Evolutionary conservation across 2,329 filamentous ascomycete genomes (phyloP), one percentile per base, ranked within the genome.

Genomic region (Teratosphaeria destructans): DNA sequence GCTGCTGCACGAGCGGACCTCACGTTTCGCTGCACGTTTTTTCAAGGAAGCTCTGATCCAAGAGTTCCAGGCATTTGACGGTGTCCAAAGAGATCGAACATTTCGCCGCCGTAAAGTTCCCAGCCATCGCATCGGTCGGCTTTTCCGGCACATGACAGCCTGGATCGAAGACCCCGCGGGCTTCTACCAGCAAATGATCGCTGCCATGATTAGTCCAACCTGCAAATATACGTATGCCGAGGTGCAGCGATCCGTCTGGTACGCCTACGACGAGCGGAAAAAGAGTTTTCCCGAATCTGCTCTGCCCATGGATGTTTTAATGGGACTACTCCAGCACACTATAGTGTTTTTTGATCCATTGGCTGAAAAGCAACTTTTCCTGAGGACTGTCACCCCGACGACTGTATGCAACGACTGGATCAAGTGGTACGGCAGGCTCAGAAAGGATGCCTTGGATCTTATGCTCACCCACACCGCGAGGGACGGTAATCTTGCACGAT

Each of bases 401-500:
- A 23, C n/a, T 4, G 10, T 72, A 26, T 55, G 64, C 12, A 47
- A 62, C 4, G 68, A 71, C 55, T 72, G 69, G 70, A 58, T 61
- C 32, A 52, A 37, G n/a, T 60, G 61, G 57, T 57, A 71, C 56
- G 63, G 56, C 6, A 63, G 62, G 19, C 52, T 71, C 1, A 62
- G 57, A 55, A 52, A 54, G 8, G 57, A 60, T 10, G 64, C 62
- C 6, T 49, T 69, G 12, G 59, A 60, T 19, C 49, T 55, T 29
- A 55, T 71, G 3, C 61, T 70, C n/a, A 34, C 39, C 19, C 58
- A 64, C 59, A 73, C 73, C 62, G 73, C 76, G 3, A 62, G 68
- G 5, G 59, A 64, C 16, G 76, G 77, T 14, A 57, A 72, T 12
- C 64, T 66, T 2, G 66, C 69, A 23, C 62, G 59, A 19, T 73